A percentile compares a stretch with the other conserved stretches of the same genome.
Evolutionary conservation across 106 monocot genomes (phyloP).

Genomic region (Acorus calamus): DNA sequence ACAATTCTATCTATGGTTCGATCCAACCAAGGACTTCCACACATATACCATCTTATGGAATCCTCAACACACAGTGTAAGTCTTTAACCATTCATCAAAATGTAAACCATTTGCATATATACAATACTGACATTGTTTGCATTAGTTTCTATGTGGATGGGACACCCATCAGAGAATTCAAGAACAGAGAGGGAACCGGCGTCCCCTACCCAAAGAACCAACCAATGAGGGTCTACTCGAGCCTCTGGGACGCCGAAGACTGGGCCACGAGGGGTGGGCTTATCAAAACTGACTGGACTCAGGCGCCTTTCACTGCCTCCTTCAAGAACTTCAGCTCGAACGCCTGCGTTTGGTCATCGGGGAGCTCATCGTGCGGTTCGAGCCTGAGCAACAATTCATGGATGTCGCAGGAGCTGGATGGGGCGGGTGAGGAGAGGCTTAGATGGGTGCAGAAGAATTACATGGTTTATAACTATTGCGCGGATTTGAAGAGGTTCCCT

Average conservation of each 20-base stretch:
- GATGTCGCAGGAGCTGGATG: background rate
- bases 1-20: constrained; percentile 49
- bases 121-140: too few relatives aligned
- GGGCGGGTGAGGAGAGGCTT: background rate
- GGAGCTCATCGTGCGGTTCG: constrained; percentile 3
- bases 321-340: constrained; percentile 21
- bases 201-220: constrained; percentile 36
- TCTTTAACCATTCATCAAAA: background rate
- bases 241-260: constrained; percentile 53
- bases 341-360: constrained; percentile 15
- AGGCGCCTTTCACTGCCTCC: constrained; percentile 35
- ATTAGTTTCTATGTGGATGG: constrained; percentile 52
- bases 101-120: too few relatives aligned
- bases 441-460: constrained; percentile 1
- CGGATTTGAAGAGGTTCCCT: background rate
- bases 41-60: constrained; percentile 39
- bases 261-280: constrained; percentile 51
- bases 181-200: constrained; percentile 33
- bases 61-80: constrained; percentile 26
- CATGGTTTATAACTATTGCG: constrained; percentile 10
- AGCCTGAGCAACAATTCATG: background rate
- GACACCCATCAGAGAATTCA: constrained; percentile 46
- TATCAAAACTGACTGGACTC: constrained; percentile 44
- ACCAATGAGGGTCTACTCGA: constrained; percentile 41
- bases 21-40: constrained; percentile 14